A percentile compares a stretch with the other conserved stretches of the same genome.
These are phyloP conservation scores for Populus pruinosa DNA, from an alignment of 345 rosid species.

Conservation along the genomic window DNA sequence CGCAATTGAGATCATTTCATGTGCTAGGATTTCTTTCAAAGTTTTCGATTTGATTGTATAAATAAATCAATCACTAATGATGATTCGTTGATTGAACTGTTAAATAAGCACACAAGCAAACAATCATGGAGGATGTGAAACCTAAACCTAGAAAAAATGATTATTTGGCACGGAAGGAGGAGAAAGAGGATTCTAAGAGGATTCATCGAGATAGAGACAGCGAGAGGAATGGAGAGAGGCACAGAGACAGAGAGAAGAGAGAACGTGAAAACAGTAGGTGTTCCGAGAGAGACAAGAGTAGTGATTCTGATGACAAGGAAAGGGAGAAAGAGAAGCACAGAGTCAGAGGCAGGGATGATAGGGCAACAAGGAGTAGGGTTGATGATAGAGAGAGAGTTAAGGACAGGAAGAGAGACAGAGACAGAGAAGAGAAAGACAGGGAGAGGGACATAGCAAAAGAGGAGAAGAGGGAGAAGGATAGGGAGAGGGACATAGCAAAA, in stretches of 20 bases:
- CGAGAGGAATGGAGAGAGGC: constrained; percentile 50
- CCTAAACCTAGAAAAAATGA: constrained; percentile 47
- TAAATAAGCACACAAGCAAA: not conserved
- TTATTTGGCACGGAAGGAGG: constrained; percentile 32
- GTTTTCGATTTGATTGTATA: not conserved
- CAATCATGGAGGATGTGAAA: constrained; percentile 40
- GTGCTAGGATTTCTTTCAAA: not conserved
- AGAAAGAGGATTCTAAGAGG: constrained; percentile 49
- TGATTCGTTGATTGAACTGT: not conserved
- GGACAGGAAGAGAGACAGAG: constrained; percentile 19
- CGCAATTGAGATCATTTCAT: not conserved
- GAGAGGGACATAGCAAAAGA: not conserved
- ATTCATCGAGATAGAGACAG: constrained; percentile 46
- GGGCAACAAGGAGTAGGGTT: constrained; percentile 1
- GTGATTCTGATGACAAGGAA: constrained; percentile 44
- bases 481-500: too few relatives aligned
- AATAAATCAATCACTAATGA: not conserved
- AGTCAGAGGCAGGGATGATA: constrained; percentile 12
- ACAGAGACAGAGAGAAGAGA: constrained; percentile 45
- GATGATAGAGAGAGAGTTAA: constrained; percentile 21
- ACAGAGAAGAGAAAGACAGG: constrained; percentile 3
- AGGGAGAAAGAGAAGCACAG: not conserved
- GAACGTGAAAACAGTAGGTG: constrained; percentile 36
- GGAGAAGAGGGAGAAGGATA: not conserved
- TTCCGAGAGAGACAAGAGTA: constrained; percentile 48